Conservation (phyloP, 306 rosid genomes). For the Chamaecrista fasciculata region DNA sequence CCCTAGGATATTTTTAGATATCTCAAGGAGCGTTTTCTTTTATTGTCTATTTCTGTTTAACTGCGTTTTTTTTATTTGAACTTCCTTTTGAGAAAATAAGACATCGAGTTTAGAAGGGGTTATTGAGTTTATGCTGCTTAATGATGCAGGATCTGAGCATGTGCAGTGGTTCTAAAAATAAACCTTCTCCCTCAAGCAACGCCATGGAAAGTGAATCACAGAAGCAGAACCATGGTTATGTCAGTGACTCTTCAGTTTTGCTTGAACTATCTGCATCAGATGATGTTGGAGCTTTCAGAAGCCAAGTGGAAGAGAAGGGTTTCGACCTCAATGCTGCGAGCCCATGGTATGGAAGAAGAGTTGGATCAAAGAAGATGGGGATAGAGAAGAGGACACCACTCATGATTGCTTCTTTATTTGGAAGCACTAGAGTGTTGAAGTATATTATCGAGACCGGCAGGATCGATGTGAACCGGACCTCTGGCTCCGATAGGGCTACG, state of each 20-base stretch:
- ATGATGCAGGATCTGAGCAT: slow-evolving; percentile 61
- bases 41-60: not conserved
- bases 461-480: slow-evolving; percentile 68
- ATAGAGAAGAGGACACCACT: slow-evolving; percentile 84
- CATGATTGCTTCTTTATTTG: slow-evolving; percentile 90
- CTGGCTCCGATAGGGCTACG: slow-evolving; percentile 78
- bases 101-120: slow-evolving; percentile 6
- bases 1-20: slow-evolving; percentile 11
- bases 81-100: not conserved
- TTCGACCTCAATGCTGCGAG: slow-evolving; percentile 53
- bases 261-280: slow-evolving; percentile 83
- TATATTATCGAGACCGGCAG: slow-evolving; percentile 53
- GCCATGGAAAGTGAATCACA: slow-evolving; percentile 62
- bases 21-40: not conserved
- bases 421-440: slow-evolving; percentile 64
- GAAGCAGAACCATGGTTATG: slow-evolving; percentile 43
- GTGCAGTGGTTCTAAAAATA: slow-evolving; percentile 73
- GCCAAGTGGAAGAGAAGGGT: slow-evolving; percentile 70
- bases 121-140: slow-evolving; percentile 28
- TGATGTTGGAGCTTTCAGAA: slow-evolving; percentile 73
- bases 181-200: slow-evolving; percentile 41
- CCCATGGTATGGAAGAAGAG: slow-evolving; percentile 86
- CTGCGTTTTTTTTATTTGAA: not conserved
- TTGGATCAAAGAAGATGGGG: slow-evolving; percentile 91
- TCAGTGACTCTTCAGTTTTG: slow-evolving; percentile 45